These are phyloP conservation scores for Pseudogymnoascus sp. DNA, from an alignment of 2,329 filamentous ascomycete species.

Conservation along the genomic window DNA sequence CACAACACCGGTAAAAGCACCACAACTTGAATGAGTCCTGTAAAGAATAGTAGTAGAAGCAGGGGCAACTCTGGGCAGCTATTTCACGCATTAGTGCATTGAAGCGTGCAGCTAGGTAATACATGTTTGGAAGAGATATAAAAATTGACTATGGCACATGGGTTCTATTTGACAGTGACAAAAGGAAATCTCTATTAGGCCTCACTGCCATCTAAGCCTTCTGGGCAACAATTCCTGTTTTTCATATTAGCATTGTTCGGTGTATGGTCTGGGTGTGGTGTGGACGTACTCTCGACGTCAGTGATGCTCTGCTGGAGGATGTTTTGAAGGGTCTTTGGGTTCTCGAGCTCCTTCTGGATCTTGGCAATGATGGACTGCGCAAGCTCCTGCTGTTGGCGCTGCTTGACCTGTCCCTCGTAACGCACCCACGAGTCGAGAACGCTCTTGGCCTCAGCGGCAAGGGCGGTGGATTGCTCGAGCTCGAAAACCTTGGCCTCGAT, in stretches of 20 bases:
- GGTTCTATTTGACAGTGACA: conserved; percentile 10
- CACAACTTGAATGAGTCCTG: not conserved
- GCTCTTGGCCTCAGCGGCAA: conserved; percentile 85
- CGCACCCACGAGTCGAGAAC: conserved; percentile 98
- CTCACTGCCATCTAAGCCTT: not conserved
- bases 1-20: not conserved
- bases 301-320: conserved; percentile 94
- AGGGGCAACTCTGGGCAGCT: not conserved
- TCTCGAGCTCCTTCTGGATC: conserved; percentile 98
- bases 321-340: conserved; percentile 93
- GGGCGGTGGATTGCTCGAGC: conserved; percentile 90
- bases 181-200: conserved; percentile 7
- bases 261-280: not conserved
- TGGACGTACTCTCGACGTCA: conserved; percentile 82
- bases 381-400: conserved; percentile 95
- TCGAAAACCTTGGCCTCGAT: conserved; percentile 95
- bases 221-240: conserved; percentile 9
- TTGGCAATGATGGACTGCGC: conserved; percentile 90
- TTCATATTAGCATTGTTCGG: conserved; percentile 1
- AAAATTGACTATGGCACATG: conserved; percentile 10
- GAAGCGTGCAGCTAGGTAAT: not conserved
- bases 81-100: not conserved
- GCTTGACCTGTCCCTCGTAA: conserved; percentile 98
- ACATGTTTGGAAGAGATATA: conserved; percentile 4
- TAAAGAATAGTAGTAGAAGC: not conserved